A percentile compares a stretch with the other conserved stretches of the same genome.
phyloP scores from a whole-genome alignment of 768 basidiomycete genomes.

The Tulasnella sp. region DNA sequence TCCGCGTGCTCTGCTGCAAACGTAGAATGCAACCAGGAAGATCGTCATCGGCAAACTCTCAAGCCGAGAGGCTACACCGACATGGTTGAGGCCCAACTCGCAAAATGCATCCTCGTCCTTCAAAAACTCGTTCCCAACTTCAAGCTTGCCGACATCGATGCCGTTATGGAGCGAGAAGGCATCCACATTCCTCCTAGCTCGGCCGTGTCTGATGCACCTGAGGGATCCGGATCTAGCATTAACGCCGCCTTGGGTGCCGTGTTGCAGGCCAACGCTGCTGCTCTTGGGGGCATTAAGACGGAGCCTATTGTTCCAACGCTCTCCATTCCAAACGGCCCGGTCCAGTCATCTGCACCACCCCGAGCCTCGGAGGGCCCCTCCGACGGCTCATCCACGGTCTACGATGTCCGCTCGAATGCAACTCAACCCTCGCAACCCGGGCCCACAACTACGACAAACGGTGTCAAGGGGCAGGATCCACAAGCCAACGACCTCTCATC shows the following conservation, averaged over 20 bases:
- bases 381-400: constrained; percentile 15
- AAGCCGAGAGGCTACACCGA: constrained; percentile 77
- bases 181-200: neutral
- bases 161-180: constrained; percentile 32
- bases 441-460: constrained; percentile 20
- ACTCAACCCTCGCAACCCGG: constrained; percentile 21
- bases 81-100: constrained; percentile 65
- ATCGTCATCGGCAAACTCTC: constrained; percentile 75
- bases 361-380: neutral
- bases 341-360: constrained; percentile 30
- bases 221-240: neutral
- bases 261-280: constrained; percentile 4
- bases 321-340: neutral
- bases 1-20: constrained; percentile 73
- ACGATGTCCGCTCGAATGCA: constrained; percentile 15
- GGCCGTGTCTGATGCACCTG: neutral
- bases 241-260: constrained; percentile 9
- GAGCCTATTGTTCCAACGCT: constrained; percentile 2
- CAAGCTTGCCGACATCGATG: constrained; percentile 51
- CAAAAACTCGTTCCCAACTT: constrained; percentile 59
- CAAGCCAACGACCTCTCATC: constrained; percentile 67
- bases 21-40: constrained; percentile 73
- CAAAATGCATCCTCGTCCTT: constrained; percentile 66
- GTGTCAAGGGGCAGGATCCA: constrained; percentile 66
- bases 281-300: neutral